Evolutionary conservation across 345 rosid species (phyloP), one percentile per base, ranked within the genome.

Genomic region (Chamaenerion angustifolium): DNA sequence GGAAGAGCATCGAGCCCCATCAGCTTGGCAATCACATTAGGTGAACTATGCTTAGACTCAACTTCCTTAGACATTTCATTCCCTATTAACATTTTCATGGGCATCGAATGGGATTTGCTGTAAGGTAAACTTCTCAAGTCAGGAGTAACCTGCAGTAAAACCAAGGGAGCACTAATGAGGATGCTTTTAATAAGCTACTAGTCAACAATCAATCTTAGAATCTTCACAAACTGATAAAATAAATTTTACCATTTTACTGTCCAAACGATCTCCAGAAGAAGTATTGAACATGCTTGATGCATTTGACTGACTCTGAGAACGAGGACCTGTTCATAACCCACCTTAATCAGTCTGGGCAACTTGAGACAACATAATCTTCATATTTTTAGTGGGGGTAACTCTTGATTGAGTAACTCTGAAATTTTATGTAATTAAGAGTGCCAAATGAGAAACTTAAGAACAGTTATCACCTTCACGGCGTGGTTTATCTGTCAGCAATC

Each of bases 1-100:
- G 96, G 92, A 17, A 88, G 73, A 63, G 90, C 64, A 54, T 93
- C 99, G 51, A 93, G 84, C 49, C 99, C 96, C 99, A 93, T 93
- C 66, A 93, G 61, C 81, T 82, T 93, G 56, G 96, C 99, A 54
- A 93, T 81, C 67, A 93, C 66, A 67, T 88, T 88, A 16, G 94
- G 74, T 46, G 79, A 65, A 50, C 66, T 73, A 15, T 68, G 79
- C 52, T 68, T 74, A 52, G 68, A 58, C 47, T 73, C 75, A 23
- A 68, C 68, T 64, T 92, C 94, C 68, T 74, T 84, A 9, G 79
- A 77, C 93, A 87, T 74, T 70, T 87, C 95, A 59, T 73, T 78
- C 41, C 81, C 94, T 42, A 87, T 74, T 56, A 92, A 85, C 51
- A 69, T 80, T 80, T 88, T 92, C 77, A 82, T 84, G 12, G 90